These are phyloP conservation scores for Neurospora discreta DNA, from an alignment of 495 filamentous ascomycete genomes.

Conservation along the genomic window DNA sequence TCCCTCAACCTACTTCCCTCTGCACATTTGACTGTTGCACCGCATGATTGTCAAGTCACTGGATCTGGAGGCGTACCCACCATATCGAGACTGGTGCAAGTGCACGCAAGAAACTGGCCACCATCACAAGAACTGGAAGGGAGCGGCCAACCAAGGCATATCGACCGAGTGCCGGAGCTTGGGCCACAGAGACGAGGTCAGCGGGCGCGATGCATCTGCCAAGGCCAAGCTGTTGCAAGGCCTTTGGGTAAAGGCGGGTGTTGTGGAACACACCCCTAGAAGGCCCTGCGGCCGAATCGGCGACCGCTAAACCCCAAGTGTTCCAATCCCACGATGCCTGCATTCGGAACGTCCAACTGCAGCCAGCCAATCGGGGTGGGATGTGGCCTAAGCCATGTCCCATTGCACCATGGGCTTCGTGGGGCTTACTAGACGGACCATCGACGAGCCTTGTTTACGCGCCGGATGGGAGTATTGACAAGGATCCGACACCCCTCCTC, in stretches of 20 bases:
- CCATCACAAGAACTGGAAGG: conserved; percentile 3
- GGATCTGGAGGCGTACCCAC: conserved; percentile 20
- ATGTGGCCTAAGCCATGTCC: conserved; percentile 25
- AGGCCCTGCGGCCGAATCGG: conserved; percentile 29
- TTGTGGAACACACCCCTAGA: conserved; percentile 24
- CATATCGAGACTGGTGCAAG: conserved; percentile 23
- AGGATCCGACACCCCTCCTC: conserved; percentile 23
- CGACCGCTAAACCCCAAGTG: conserved; percentile 16
- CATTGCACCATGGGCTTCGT: conserved; percentile 30
- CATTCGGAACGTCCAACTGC: conserved; percentile 11
- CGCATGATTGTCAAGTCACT: conserved; percentile 31
- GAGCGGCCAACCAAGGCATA: not conserved
- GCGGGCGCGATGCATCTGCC: conserved; percentile 13
- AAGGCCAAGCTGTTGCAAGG: conserved; percentile 18
- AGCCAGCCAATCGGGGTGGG: conserved; percentile 29
- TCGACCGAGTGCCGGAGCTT: not conserved
- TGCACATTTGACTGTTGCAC: conserved; percentile 20
- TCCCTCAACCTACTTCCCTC: conserved; percentile 2
- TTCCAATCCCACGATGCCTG: conserved; percentile 6
- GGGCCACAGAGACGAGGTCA: conserved; percentile 4
- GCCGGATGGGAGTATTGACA: conserved; percentile 30
- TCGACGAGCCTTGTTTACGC: conserved; percentile 39
- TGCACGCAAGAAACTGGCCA: conserved; percentile 18
- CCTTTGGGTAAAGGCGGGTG: conserved; percentile 20
- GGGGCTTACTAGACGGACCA: conserved; percentile 27